These are phyloP conservation scores for Beauveria medogensis DNA, from an alignment of 2,329 filamentous ascomycete genomes.

Conservation along the genomic window DNA sequence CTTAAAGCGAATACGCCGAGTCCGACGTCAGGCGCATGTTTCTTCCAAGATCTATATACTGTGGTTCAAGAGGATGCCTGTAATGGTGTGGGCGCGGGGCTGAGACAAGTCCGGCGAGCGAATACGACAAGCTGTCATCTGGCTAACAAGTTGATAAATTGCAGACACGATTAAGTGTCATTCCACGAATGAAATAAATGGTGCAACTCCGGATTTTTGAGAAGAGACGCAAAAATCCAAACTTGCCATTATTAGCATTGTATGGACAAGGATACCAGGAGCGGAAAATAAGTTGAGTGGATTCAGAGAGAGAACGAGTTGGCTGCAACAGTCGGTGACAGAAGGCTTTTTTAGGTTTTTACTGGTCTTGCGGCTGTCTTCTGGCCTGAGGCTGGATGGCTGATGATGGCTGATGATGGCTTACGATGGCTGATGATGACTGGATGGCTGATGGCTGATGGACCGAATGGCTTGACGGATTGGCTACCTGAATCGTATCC, in stretches of 20 bases:
- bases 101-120: not conserved
- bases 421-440: no score
- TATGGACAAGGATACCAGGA: not conserved
- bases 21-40: no score
- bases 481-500: no score
- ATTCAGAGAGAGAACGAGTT: not conserved
- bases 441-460: no score
- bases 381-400: no score
- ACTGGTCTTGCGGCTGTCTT: no score
- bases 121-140: not conserved
- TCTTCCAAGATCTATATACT: no score
- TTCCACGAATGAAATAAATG: not conserved
- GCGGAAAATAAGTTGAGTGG: not conserved
- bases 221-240: not conserved
- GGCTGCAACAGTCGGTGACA: not conserved
- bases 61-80: no score
- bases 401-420: no score
- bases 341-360: not conserved
- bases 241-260: no score
- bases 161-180: not conserved
- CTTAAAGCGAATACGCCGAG: conserved; percentile 2
- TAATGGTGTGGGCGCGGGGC: no score
- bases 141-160: not conserved
- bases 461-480: no score
- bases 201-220: not conserved